phyloP scores from a whole-genome alignment of 305 asterid species.

The Fraxinus floribunda region DNA sequence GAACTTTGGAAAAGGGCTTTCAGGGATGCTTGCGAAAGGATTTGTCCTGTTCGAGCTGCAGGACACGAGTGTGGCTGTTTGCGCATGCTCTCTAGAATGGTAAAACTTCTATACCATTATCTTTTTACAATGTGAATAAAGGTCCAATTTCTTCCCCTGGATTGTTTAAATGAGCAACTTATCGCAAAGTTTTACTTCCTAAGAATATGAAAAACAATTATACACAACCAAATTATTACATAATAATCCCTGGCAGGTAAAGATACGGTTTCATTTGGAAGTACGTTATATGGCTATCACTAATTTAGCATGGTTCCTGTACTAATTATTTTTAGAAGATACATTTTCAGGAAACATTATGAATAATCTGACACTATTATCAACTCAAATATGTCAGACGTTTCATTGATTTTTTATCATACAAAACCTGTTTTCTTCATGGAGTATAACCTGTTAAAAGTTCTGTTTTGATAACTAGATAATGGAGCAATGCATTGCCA shows the following conservation, averaged over 20 bases:
- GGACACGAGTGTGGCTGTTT: slow-evolving; percentile 87
- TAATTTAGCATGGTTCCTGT: neutral
- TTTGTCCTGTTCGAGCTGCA: slow-evolving; percentile 88
- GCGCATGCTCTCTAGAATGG: slow-evolving; percentile 73
- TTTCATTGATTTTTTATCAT: neutral
- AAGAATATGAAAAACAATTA: neutral
- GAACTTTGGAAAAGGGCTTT: slow-evolving; percentile 88
- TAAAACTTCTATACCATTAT: slow-evolving; percentile 25
- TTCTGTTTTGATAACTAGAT: slow-evolving; percentile 43
- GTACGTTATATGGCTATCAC: neutral
- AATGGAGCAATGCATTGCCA: slow-evolving; percentile 87
- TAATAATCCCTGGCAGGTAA: neutral
- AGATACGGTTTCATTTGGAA: neutral
- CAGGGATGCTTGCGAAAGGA: slow-evolving; percentile 76
- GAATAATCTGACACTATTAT: neutral
- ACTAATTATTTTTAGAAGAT: neutral
- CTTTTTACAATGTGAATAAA: neutral
- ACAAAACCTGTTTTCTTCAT: slow-evolving; percentile 1
- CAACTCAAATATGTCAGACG: neutral
- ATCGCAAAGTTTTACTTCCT: neutral
- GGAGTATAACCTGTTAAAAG: slow-evolving; percentile 17
- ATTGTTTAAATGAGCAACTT: neutral
- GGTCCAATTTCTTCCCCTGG: slow-evolving; percentile 8
- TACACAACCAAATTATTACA: neutral
- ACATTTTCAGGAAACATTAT: neutral